phyloP scores from a whole-genome alignment of 148 eudicot genomes.

The Rhododendron molle region DNA sequence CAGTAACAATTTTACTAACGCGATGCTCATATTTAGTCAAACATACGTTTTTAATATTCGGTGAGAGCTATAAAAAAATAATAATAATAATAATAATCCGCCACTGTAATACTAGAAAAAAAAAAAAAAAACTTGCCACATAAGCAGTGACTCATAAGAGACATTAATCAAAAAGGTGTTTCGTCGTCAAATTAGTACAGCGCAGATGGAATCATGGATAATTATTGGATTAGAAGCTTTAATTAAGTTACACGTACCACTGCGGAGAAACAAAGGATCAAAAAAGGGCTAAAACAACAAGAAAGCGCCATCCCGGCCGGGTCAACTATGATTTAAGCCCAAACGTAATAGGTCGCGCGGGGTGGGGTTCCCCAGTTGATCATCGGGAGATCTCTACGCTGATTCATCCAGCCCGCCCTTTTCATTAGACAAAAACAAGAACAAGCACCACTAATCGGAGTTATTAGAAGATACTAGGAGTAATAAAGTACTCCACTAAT shows the following conservation, averaged over 20 bases:
- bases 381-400: background rate
- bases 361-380: too few relatives aligned
- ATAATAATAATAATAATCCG: too few relatives aligned
- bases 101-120: too few relatives aligned
- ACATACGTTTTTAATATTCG: background rate
- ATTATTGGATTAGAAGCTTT: background rate
- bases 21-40: background rate
- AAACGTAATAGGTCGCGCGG: background rate
- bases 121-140: too few relatives aligned
- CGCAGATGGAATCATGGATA: background rate
- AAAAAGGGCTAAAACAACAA: too few relatives aligned
- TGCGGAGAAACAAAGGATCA: background rate
- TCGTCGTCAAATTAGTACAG: background rate
- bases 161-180: background rate
- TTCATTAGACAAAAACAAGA: background rate
- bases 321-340: background rate
- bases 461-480: background rate
- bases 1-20: too few relatives aligned
- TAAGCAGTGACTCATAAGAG: background rate
- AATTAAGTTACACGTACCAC: background rate
- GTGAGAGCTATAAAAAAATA: too few relatives aligned
- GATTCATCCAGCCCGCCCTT: background rate
- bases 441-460: background rate
- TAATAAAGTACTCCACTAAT: background rate
- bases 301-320: background rate